These are phyloP conservation scores for Rhododendron molle DNA, from an alignment of 148 eudicot species.

Conservation along the genomic window DNA sequence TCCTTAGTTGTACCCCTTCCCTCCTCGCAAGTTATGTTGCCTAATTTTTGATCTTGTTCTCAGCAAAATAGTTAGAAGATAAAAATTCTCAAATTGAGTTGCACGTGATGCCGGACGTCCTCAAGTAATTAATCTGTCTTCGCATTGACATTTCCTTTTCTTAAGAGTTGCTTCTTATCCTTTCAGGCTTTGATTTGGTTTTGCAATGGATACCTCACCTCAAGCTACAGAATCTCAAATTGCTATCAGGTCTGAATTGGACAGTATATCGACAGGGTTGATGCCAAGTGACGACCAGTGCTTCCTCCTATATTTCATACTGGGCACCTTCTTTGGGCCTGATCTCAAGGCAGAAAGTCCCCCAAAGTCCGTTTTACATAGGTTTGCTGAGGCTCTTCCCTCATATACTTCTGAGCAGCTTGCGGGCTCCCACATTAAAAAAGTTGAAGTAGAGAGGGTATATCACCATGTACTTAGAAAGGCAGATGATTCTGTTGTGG, in stretches of 20 bases:
- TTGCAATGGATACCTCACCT: conserved; percentile 20
- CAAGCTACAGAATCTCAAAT: conserved; percentile 4
- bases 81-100: neutral
- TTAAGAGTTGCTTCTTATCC: neutral
- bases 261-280: conserved; percentile 14
- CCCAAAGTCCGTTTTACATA: conserved; percentile 56
- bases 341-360: conserved; percentile 47
- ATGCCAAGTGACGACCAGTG: conserved; percentile 47
- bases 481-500: conserved; percentile 46
- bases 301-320: conserved; percentile 68
- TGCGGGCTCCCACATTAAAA: conserved; percentile 47
- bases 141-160: neutral
- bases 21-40: neutral
- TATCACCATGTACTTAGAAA: conserved; percentile 65
- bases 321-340: conserved; percentile 81
- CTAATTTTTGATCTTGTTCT: neutral
- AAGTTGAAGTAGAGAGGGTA: conserved; percentile 53
- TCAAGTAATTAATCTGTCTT: neutral
- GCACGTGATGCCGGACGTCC: conserved; percentile 3
- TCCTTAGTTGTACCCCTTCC: neutral
- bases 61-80: neutral
- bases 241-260: conserved; percentile 14
- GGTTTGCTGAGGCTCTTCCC: conserved; percentile 55
- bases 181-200: conserved; percentile 4
- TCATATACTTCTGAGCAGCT: conserved; percentile 49